Conservation (phyloP, 495 filamentous ascomycete genomes). For the Penicillium flavigenum region DNA sequence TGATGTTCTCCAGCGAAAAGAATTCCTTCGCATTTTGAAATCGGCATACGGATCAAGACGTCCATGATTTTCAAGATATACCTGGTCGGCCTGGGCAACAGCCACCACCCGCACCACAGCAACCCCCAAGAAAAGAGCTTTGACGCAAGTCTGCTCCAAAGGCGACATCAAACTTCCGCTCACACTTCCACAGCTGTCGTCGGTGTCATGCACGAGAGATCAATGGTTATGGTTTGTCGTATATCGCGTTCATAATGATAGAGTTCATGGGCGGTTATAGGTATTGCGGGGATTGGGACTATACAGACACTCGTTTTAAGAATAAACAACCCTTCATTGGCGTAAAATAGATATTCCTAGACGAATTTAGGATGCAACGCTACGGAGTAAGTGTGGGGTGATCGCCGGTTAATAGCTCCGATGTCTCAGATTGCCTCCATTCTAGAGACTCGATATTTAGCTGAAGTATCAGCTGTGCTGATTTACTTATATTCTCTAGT, state of each 20-base stretch:
- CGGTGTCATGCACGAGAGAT: slow-evolving; percentile 39
- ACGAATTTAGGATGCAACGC: background rate
- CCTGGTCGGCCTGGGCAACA: background rate
- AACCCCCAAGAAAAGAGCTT: slow-evolving; percentile 18
- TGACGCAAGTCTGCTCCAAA: slow-evolving; percentile 10
- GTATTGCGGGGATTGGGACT: background rate
- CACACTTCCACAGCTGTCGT: slow-evolving; percentile 29
- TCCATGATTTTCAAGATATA: background rate
- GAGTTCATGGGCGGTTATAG: no score
- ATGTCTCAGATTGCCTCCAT: background rate
- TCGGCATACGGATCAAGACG: background rate
- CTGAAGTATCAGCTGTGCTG: background rate
- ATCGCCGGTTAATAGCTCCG: background rate
- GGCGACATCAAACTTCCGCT: background rate
- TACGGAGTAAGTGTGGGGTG: background rate
- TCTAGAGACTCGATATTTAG: background rate
- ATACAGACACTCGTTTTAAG: background rate
- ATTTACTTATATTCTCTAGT: background rate
- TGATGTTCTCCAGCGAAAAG: no score
- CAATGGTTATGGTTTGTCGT: no score
- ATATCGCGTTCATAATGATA: no score
- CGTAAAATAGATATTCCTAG: background rate
- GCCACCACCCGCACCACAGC: background rate
- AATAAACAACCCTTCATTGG: background rate
- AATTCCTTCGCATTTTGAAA: background rate